These are phyloP conservation scores for Jackrogersella multiformis DNA, from an alignment of 495 filamentous ascomycete genomes.

Conservation along the genomic window DNA sequence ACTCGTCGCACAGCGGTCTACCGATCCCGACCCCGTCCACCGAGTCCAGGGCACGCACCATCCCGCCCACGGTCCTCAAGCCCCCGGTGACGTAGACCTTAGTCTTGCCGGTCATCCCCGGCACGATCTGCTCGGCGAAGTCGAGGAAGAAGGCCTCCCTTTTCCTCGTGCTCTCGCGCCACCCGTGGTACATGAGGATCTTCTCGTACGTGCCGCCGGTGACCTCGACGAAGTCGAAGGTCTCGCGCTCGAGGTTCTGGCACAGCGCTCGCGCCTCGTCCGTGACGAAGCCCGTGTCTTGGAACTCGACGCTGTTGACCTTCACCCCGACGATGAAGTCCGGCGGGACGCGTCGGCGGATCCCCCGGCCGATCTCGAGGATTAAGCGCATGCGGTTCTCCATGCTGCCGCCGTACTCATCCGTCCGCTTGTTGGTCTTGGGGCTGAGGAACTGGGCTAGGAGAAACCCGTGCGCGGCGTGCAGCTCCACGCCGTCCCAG, in stretches of 20 bases:
- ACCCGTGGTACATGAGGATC: neutral
- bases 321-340: neutral
- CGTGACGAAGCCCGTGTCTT: neutral
- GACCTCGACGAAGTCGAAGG: neutral
- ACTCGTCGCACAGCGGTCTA: neutral
- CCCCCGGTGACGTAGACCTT: neutral
- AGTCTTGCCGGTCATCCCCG: neutral
- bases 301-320: neutral
- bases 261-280: neutral
- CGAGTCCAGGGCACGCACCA: neutral
- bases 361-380: neutral
- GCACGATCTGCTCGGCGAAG: neutral
- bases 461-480: neutral
- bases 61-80: neutral
- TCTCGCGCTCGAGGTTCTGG: neutral
- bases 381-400: neutral
- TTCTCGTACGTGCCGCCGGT: neutral
- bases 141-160: slow-evolving; percentile 1
- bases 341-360: neutral
- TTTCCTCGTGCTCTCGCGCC: neutral
- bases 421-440: neutral
- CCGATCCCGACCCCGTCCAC: neutral
- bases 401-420: neutral
- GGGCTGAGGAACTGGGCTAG: neutral
- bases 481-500: neutral